A percentile compares a stretch with the other conserved stretches of the same genome.
phyloP scores from a whole-genome alignment of 2,329 filamentous ascomycete species.

The Reticulascus tulasneorum region DNA sequence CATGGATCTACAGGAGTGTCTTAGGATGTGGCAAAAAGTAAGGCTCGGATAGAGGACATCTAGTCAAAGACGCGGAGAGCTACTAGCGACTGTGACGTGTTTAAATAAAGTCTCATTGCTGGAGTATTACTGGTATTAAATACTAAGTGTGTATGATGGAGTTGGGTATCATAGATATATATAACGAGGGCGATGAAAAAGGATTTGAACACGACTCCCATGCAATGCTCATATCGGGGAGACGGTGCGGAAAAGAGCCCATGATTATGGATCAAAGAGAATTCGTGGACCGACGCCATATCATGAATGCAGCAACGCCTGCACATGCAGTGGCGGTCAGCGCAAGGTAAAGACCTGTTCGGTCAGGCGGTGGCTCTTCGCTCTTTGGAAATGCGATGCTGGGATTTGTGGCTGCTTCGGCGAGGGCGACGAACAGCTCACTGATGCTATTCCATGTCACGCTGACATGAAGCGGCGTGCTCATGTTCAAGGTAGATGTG shows the following conservation, averaged over 20 bases:
- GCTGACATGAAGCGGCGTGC: slow-evolving; percentile 87
- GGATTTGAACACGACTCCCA: not conserved
- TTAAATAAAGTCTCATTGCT: too few relatives aligned
- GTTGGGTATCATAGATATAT: slow-evolving; percentile 15
- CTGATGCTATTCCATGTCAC: slow-evolving; percentile 92
- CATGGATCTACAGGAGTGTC: slow-evolving; percentile 51
- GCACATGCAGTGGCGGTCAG: slow-evolving; percentile 69
- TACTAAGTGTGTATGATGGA: slow-evolving; percentile 9
- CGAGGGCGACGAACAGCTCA: slow-evolving; percentile 87
- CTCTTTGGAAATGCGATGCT: slow-evolving; percentile 84
- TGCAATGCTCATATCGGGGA: slow-evolving; percentile 9
- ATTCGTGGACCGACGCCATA: slow-evolving; percentile 57
- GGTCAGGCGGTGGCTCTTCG: slow-evolving; percentile 80
- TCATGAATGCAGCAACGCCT: slow-evolving; percentile 59
- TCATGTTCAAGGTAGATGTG: slow-evolving; percentile 80
- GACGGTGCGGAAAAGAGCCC: slow-evolving; percentile 2
- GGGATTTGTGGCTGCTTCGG: slow-evolving; percentile 87
- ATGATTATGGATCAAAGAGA: slow-evolving; percentile 23
- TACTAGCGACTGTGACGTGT: too few relatives aligned
- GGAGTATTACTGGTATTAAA: slow-evolving; percentile 3
- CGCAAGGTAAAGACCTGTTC: slow-evolving; percentile 81
- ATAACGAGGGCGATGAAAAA: slow-evolving; percentile 2
- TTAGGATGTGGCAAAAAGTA: slow-evolving; percentile 50
- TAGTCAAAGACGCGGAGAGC: too few relatives aligned
- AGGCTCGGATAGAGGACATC: slow-evolving; percentile 43